Conservation (phyloP, 2,329 filamentous ascomycete genomes). For the Biscogniauxia mediterranea region DNA sequence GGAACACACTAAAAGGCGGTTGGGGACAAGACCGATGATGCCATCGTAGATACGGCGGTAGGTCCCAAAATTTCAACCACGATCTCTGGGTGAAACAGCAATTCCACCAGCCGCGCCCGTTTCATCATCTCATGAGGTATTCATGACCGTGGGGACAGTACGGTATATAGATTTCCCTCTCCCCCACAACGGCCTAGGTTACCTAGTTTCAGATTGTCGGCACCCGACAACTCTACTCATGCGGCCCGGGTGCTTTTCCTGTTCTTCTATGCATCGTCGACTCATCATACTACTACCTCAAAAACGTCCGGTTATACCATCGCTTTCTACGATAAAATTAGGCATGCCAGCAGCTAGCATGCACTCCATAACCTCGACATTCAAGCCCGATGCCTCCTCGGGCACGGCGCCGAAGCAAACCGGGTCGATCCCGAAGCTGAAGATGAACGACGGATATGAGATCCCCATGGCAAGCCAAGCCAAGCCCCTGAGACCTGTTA, state of each 20-base stretch:
- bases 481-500: background rate
- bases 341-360: slow-evolving; percentile 28
- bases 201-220: background rate
- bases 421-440: slow-evolving; percentile 54
- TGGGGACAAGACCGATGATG: background rate
- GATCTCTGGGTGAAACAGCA: background rate
- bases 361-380: slow-evolving; percentile 42
- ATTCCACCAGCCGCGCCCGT: too few species aligned
- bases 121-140: too few species aligned
- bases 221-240: background rate
- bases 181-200: background rate
- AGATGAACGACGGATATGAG: slow-evolving; percentile 70
- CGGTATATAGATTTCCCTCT: background rate
- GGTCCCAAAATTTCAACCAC: background rate
- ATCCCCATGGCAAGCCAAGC: slow-evolving; percentile 61
- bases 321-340: slow-evolving; percentile 1
- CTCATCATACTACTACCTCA: background rate
- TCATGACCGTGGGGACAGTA: too few species aligned
- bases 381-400: slow-evolving; percentile 39
- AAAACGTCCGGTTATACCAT: background rate
- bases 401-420: slow-evolving; percentile 41
- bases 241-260: background rate
- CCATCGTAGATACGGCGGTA: background rate
- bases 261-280: background rate
- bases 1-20: background rate